Evolutionary conservation across 805 yeast genomes (phyloP).

Genomic region (Candida orba): DNA sequence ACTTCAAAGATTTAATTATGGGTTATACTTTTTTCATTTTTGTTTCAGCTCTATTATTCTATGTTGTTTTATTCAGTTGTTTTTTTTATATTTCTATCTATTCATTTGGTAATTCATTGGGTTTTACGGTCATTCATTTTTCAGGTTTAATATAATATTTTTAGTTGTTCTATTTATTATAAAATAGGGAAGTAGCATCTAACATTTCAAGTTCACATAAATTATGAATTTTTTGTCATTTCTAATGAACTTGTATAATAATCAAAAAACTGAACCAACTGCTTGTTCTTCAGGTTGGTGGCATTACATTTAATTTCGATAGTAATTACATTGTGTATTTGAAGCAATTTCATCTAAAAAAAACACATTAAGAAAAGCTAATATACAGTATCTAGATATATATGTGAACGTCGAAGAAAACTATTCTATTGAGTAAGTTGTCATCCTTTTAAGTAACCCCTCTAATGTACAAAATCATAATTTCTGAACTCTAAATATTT

Average conservation of each 20-base stretch:
- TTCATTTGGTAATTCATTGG: slow-evolving; percentile 7
- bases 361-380: too few relatives aligned
- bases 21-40: not conserved
- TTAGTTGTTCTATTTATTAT: not conserved
- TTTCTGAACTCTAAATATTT: not conserved
- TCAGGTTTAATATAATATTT: slow-evolving; percentile 2
- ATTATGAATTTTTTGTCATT: too few relatives aligned
- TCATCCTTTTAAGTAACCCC: not conserved
- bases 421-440: not conserved
- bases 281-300: too few relatives aligned
- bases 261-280: too few relatives aligned
- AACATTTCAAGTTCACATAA: not conserved
- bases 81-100: not conserved
- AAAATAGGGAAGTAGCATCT: not conserved
- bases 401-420: too few relatives aligned
- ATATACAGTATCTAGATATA: too few relatives aligned
- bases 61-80: not conserved
- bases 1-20: not conserved
- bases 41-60: not conserved
- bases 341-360: too few relatives aligned
- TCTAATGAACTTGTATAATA: too few relatives aligned
- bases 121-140: slow-evolving; percentile 14
- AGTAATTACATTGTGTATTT: not conserved
- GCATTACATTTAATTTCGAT: too few relatives aligned
- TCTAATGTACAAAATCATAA: slow-evolving; percentile 2